Evolutionary conservation across 192 early-diverging fungal genomes (phyloP).

Genomic region (Podila horticola): DNA sequence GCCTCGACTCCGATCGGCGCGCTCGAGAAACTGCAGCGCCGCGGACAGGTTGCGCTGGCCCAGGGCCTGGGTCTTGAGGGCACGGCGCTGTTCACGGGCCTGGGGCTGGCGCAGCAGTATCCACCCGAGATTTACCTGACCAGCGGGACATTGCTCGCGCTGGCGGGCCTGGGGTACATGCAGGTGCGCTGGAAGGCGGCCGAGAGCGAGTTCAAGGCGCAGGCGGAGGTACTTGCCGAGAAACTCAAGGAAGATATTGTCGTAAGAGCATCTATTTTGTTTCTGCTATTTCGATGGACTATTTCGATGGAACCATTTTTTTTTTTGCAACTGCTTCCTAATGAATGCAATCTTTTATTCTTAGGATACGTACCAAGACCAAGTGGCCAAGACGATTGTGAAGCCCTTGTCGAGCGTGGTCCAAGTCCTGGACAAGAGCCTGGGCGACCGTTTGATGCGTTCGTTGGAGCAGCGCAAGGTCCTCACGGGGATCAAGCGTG

Average conservation of each 20-base stretch:
- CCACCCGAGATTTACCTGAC: conserved; percentile 47
- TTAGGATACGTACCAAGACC: conserved; percentile 28
- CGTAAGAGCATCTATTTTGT: conserved; percentile 9
- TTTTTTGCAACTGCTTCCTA: no score
- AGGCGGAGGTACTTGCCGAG: conserved; percentile 30
- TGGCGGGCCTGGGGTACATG: conserved; percentile 45
- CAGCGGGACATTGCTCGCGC: conserved; percentile 27
- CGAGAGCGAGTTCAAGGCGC: conserved; percentile 43
- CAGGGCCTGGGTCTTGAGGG: conserved; percentile 38
- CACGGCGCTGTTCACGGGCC: conserved; percentile 26
- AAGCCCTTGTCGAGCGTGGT: conserved; percentile 36
- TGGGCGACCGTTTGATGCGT: conserved; percentile 23
- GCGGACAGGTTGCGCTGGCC: conserved; percentile 35
- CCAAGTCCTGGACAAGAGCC: conserved; percentile 27
- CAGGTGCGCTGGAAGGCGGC: conserved; percentile 52
- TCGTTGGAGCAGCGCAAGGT: conserved; percentile 47
- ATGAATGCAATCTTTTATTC: background rate
- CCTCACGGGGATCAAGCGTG: conserved; percentile 24
- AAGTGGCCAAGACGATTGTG: conserved; percentile 43
- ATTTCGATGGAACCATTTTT: no score
- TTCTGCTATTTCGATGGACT: no score
- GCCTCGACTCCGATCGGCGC: conserved; percentile 15
- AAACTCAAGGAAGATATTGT: conserved; percentile 44
- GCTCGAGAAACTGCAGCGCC: conserved; percentile 36
- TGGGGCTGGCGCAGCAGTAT: conserved; percentile 48